A percentile compares a stretch with the other conserved stretches of the same genome.
These are phyloP conservation scores for Phytopythium sindhum DNA, from an alignment of 352 stramenopile genomes.

Conservation along the genomic window DNA sequence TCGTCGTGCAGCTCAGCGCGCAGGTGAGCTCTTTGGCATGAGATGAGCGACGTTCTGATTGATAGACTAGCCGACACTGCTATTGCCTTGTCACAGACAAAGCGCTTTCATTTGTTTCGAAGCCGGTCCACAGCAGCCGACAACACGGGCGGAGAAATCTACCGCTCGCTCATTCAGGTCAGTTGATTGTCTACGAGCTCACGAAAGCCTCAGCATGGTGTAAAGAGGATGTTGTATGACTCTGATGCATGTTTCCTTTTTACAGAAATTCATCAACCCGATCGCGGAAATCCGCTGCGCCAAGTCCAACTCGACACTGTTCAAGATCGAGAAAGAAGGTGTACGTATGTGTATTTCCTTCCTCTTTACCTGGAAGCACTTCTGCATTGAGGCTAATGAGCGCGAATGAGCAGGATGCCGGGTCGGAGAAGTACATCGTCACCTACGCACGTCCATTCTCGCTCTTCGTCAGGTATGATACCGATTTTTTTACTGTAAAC, in stretches of 20 bases:
- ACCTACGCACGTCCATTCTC: constrained; percentile 76
- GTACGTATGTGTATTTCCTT: constrained; percentile 21
- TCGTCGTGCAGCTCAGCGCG: constrained; percentile 55
- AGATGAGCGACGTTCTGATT: not conserved
- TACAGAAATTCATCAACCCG: constrained; percentile 83
- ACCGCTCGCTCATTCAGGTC: constrained; percentile 49
- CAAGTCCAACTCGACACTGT: constrained; percentile 62
- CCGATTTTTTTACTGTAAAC: not conserved
- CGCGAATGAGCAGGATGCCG: constrained; percentile 33
- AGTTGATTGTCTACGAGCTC: not conserved
- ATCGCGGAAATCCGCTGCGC: constrained; percentile 63
- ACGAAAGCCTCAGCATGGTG: not conserved
- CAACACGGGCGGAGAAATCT: constrained; percentile 20
- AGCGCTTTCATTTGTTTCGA: constrained; percentile 50
- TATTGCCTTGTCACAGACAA: constrained; percentile 15
- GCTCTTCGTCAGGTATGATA: constrained; percentile 63
- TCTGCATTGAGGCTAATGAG: no score
- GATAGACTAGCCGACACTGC: not conserved
- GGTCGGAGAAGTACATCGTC: constrained; percentile 74
- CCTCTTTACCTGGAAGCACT: not conserved
- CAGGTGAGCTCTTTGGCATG: constrained; percentile 22
- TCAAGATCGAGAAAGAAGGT: constrained; percentile 82
- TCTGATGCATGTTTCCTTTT: constrained; percentile 7
- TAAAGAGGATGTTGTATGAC: not conserved
- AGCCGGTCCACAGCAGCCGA: constrained; percentile 26